phyloP scores from a whole-genome alignment of 2,329 filamentous ascomycete genomes.

The Emmonsiellopsis sp. region DNA sequence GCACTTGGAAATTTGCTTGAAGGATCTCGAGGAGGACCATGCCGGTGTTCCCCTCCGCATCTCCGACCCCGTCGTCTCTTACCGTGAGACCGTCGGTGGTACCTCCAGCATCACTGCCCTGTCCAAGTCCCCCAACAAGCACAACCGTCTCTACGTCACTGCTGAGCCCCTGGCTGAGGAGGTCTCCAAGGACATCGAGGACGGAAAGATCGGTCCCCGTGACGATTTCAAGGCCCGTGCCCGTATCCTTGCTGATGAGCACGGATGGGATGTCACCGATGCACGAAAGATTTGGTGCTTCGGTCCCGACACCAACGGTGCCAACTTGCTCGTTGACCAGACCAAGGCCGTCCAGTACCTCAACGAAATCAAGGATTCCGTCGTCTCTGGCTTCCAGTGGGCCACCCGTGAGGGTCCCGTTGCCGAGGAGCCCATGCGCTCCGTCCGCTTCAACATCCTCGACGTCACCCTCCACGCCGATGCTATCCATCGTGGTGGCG shows the following conservation, averaged over 20 bases:
- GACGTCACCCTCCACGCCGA: constrained; percentile 99
- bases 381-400: constrained; percentile 99
- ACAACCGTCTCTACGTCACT: constrained; percentile 98
- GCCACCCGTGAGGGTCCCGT: constrained; percentile 94
- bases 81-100: constrained; percentile 86
- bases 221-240: constrained; percentile 99
- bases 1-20: constrained; percentile 99
- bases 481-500: constrained; percentile 99
- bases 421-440: constrained; percentile 96
- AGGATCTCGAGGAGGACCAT: constrained; percentile 99
- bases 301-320: constrained; percentile 92
- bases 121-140: constrained; percentile 99
- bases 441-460: constrained; percentile 95
- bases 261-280: constrained; percentile 98
- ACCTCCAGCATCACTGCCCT: constrained; percentile 91
- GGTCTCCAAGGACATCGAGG: constrained; percentile 80
- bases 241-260: constrained; percentile 90
- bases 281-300: constrained; percentile 99
- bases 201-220: constrained; percentile 83
- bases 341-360: constrained; percentile 99
- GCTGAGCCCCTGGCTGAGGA: constrained; percentile 90
- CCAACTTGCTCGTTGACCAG: constrained; percentile 98
- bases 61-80: constrained; percentile 96
- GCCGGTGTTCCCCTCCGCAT: constrained; percentile 95
- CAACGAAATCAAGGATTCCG: constrained; percentile 99